Evolutionary conservation across 495 filamentous ascomycete genomes (phyloP), one percentile per base, ranked within the genome.

Genomic region (Penicillium tannophilum): DNA sequence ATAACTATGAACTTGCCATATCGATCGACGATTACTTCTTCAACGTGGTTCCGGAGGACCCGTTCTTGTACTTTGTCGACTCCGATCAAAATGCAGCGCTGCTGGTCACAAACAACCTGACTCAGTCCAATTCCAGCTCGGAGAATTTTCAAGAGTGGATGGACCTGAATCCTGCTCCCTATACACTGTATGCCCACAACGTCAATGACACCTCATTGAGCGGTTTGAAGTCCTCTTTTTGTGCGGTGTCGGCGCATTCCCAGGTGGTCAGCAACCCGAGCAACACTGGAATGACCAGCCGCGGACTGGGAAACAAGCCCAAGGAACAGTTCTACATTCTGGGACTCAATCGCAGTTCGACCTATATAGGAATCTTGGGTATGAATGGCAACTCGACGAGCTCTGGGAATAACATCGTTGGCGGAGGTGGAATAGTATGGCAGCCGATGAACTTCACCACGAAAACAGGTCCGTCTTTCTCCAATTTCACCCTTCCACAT

Each of bases 241-340:
- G 91, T 63, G 91, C 88, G 2, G 72, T 95, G 42, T 70, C 81
- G 19, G 76, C 76, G 14, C 74, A 82, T 45, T 85, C 90, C 2
- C 83, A 88, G 63, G 82, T 91, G 41, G 74, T 76, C n/a, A 80
- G 72, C 51, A 73, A 71, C 54, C 75, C 80, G 42, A 75, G 87
- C 14, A 73, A 84, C 17, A 81, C 80, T 31, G 80, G 81, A 45
- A 90, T 96, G 81, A 94, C 89, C 2, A 82, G 67, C 24, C 78
- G 84, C 3, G 86, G 86, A 4, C 71, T 76, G 0, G 81, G 79
- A 6, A 84, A 84, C 50, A 69, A 84, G 43, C 89, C 90, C 1
- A 90, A 90, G 64, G 84, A 95, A 72, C 90, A 97, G 66, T 95
- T 98, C 71, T 90, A 93, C 61, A 74, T 96, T 31, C 84, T 78